These are phyloP conservation scores for Metschnikowia amazonensis DNA, from an alignment of 805 yeast species.

Conservation along the genomic window DNA sequence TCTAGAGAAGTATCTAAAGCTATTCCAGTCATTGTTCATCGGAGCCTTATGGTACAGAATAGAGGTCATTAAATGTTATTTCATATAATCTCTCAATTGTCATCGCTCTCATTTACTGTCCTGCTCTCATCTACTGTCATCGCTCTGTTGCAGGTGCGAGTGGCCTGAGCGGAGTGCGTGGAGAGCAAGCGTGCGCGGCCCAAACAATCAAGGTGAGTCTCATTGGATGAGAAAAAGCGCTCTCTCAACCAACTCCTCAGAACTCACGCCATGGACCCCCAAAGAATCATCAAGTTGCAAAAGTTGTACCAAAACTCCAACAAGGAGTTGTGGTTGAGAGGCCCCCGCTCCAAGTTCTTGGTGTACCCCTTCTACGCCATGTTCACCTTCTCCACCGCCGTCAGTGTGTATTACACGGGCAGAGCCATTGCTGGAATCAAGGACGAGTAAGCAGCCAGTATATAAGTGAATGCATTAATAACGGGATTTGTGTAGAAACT, in stretches of 20 bases:
- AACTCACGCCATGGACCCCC: slow-evolving; percentile 37
- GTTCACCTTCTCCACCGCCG: slow-evolving; percentile 61
- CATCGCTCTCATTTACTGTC: too few relatives aligned
- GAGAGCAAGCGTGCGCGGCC: slow-evolving; percentile 11
- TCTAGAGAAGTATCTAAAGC: too few relatives aligned
- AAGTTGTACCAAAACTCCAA: slow-evolving; percentile 41
- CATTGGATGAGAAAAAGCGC: slow-evolving; percentile 18
- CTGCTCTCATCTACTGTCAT: too few relatives aligned
- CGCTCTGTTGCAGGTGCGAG: too few relatives aligned
- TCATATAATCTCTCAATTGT: too few relatives aligned
- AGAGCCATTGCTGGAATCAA: slow-evolving; percentile 72
- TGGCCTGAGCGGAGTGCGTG: slow-evolving; percentile 3
- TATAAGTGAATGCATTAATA: slow-evolving; percentile 7
- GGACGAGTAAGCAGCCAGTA: slow-evolving; percentile 20
- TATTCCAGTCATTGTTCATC: too few relatives aligned
- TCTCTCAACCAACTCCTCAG: slow-evolving; percentile 4
- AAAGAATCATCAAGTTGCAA: slow-evolving; percentile 45
- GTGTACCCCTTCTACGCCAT: slow-evolving; percentile 78
- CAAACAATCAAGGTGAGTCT: slow-evolving; percentile 8
- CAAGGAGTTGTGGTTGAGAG: slow-evolving; percentile 45
- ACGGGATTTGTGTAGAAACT: background rate
- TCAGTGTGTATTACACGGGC: slow-evolving; percentile 65
- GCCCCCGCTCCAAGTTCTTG: slow-evolving; percentile 54
- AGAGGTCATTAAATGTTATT: too few relatives aligned
- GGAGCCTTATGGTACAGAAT: too few relatives aligned